Base-by-base conservation (phyloP, 371 early-diverging fungal species). In the Lichtheimia ramosa region DNA sequence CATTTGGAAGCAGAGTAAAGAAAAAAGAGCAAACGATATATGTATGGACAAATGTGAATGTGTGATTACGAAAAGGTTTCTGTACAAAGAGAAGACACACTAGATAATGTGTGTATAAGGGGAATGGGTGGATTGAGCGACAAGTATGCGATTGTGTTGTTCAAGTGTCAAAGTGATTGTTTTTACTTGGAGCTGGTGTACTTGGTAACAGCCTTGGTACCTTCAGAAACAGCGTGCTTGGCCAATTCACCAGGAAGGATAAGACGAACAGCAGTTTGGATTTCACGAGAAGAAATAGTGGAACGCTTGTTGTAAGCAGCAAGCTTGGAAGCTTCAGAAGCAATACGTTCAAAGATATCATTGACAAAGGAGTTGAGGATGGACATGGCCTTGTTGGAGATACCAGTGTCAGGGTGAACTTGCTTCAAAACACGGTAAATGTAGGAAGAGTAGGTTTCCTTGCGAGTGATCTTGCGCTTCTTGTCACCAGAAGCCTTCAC, bases 351-450 rank as follows among this genome's bases (percentile, higher is more conserved):
- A 72, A 96, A 97, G 81, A 97, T 95, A 73, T 97, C 97, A 82
- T 93, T 91, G 74, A 97, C 96, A 73, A 97, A 97, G 49, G 95
- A 95, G 95, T 97, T 96, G 81, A 97, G 84, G 82, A 97, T 96
- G 63, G 92, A 90, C 97, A 97, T 97, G 85, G 96, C 96, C 89
- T 95, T 95, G 94, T 93, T 94, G 83, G 95, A 94, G 85, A 97
- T 94, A 83, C 96, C 96, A 62, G 93, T 93, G 74, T 96, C 94
- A 71, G 94, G 94, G 86, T 93, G 94, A 61, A 93, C 93, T 77
- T 94, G 95, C 82, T 91, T 90, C 71, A 94, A 77, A 64, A 93
- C 94, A 83, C 91, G 91, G 89, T 92, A 93, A 82, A 94, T 94
- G 87, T 92, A 94, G 71, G 92, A 85, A 56, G 89, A 85, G 89